phyloP scores from a whole-genome alignment of 169 alveolate species.

The Plasmodium sp. region DNA sequence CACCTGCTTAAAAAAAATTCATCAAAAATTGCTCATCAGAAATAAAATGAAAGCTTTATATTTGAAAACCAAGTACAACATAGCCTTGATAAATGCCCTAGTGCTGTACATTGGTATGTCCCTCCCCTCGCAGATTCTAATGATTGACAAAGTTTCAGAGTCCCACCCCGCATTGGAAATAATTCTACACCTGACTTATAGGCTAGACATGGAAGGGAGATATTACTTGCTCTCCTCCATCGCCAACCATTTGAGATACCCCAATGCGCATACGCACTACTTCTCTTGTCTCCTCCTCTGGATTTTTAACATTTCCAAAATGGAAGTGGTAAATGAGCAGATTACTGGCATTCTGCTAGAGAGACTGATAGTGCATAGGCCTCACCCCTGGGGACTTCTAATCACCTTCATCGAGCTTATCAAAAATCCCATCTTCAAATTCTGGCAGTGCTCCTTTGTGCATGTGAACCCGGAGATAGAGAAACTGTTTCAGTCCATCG shows the following conservation, averaged over 20 bases:
- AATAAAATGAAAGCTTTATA: conserved; percentile 76
- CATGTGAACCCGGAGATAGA: conserved; percentile 80
- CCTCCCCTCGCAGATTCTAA: conserved; percentile 39
- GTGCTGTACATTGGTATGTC: conserved; percentile 85
- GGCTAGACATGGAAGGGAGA: conserved; percentile 90
- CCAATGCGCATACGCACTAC: conserved; percentile 95
- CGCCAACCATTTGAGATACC: conserved; percentile 96
- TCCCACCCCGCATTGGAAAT: conserved; percentile 84
- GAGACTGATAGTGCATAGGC: conserved; percentile 93
- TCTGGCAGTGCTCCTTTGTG: conserved; percentile 83
- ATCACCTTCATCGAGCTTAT: conserved; percentile 95
- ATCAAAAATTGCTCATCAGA: conserved; percentile 75
- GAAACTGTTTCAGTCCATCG: conserved; percentile 80
- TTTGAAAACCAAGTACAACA: conserved; percentile 82
- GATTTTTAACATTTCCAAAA: conserved; percentile 91
- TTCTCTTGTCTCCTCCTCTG: conserved; percentile 90
- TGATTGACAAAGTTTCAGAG: conserved; percentile 20
- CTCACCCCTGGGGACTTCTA: conserved; percentile 99
- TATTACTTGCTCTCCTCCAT: conserved; percentile 92
- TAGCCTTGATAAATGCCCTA: conserved; percentile 85
- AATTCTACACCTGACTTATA: conserved; percentile 81
- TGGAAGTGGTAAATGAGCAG: conserved; percentile 91
- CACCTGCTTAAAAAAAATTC: conserved; percentile 40
- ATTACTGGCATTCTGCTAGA: conserved; percentile 94
- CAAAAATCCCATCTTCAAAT: conserved; percentile 91